These are phyloP conservation scores for Chimonanthus praecox DNA, from an alignment of 164 flowering plant genomes.

Conservation along the genomic window DNA sequence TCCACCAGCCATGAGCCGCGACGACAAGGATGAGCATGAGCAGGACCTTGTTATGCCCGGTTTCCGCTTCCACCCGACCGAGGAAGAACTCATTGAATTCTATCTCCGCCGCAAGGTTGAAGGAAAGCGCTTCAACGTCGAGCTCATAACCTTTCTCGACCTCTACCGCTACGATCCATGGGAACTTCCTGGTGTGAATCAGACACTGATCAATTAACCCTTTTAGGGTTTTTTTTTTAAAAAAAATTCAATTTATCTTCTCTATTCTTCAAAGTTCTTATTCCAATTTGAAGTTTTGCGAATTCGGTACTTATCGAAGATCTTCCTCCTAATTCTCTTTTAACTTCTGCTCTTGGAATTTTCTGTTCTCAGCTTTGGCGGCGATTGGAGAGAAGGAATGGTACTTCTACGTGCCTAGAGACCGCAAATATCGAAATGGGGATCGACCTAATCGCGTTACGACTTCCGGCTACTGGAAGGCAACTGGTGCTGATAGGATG, in stretches of 20 bases:
- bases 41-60: constrained; percentile 98
- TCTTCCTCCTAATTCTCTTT: neutral
- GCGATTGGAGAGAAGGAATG: constrained; percentile 98
- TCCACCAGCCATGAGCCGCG: constrained; percentile 27
- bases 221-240: too few relatives aligned
- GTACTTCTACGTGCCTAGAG: constrained; percentile 96
- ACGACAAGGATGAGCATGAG: constrained; percentile 50
- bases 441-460: constrained; percentile 95
- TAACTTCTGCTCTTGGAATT: neutral
- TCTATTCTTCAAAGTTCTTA: too few relatives aligned
- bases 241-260: neutral
- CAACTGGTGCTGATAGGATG: constrained; percentile 96
- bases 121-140: constrained; percentile 89
- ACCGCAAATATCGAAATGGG: constrained; percentile 89
- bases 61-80: constrained; percentile 95
- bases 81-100: constrained; percentile 94
- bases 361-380: constrained; percentile 54
- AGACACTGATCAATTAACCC: neutral
- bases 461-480: constrained; percentile 97
- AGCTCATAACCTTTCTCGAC: constrained; percentile 89
- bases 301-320: too few relatives aligned
- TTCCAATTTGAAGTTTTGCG: too few relatives aligned
- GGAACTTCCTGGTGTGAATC: constrained; percentile 88
- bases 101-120: constrained; percentile 98
- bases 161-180: constrained; percentile 97